Evolutionary conservation across 2,329 filamentous ascomycete species (phyloP).

Genomic region (Chrysosphaeria jannelii): DNA sequence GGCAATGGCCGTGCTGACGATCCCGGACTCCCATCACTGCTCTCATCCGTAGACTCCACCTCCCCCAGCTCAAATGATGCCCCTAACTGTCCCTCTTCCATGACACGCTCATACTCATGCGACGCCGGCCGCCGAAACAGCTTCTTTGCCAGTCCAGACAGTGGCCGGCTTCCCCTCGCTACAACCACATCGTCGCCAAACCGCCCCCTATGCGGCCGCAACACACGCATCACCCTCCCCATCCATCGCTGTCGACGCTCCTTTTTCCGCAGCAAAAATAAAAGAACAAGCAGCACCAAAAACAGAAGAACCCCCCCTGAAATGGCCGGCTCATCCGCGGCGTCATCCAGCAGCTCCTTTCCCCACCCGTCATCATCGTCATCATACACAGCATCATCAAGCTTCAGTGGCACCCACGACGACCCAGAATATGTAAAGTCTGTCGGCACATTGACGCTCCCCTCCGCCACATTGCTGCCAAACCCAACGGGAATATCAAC

Average conservation of each 20-base stretch:
- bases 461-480: slow-evolving; percentile 44
- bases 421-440: slow-evolving; percentile 71
- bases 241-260: slow-evolving; percentile 37
- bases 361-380: slow-evolving; percentile 27
- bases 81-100: slow-evolving; percentile 42
- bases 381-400: too few species aligned
- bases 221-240: slow-evolving; percentile 15
- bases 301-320: slow-evolving; percentile 32
- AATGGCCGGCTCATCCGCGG: slow-evolving; percentile 36
- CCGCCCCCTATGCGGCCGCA: slow-evolving; percentile 11
- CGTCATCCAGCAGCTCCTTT: slow-evolving; percentile 30
- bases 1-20: slow-evolving; percentile 9
- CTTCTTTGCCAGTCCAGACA: slow-evolving; percentile 24
- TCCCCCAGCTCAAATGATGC: slow-evolving; percentile 52
- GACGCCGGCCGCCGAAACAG: slow-evolving; percentile 22
- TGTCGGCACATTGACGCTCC: slow-evolving; percentile 22
- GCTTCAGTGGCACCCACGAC: slow-evolving; percentile 11
- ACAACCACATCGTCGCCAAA: slow-evolving; percentile 1
- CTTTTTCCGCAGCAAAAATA: slow-evolving; percentile 43
- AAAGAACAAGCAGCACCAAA: slow-evolving; percentile 41
- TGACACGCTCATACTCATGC: slow-evolving; percentile 46
- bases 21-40: slow-evolving; percentile 10
- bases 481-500: slow-evolving; percentile 35
- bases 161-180: slow-evolving; percentile 3
- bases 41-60: slow-evolving; percentile 27